Percentiles rank a stretch among this genome's conserved stretches.
Evolutionary conservation across 306 rosid species (phyloP).

Genomic region (Casuarina equisetifolia): DNA sequence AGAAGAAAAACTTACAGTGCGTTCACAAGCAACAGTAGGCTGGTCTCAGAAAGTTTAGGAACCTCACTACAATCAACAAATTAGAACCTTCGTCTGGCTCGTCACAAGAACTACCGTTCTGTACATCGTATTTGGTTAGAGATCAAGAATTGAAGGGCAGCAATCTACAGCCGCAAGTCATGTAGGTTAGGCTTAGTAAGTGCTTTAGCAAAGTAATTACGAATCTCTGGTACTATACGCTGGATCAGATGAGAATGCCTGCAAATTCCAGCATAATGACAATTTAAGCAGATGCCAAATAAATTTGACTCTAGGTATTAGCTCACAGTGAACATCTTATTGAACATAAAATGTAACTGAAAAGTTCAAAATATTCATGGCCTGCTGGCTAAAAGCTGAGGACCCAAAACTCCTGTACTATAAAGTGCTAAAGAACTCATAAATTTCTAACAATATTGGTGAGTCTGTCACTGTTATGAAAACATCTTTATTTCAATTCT

Average conservation of each 20-base stretch:
- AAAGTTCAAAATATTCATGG: slow-evolving; percentile 15
- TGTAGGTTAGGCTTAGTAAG: slow-evolving; percentile 70
- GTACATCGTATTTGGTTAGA: slow-evolving; percentile 82
- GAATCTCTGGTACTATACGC: slow-evolving; percentile 77
- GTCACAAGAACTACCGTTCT: slow-evolving; percentile 52
- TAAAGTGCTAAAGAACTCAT: no score
- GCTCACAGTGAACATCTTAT: slow-evolving; percentile 2
- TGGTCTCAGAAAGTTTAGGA: slow-evolving; percentile 29
- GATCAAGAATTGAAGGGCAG: slow-evolving; percentile 46
- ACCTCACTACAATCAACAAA: slow-evolving; percentile 45
- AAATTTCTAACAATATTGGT: not conserved
- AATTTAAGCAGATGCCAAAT: slow-evolving; percentile 24
- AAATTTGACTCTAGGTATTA: not conserved
- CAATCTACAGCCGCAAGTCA: slow-evolving; percentile 55
- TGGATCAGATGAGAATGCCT: slow-evolving; percentile 78
- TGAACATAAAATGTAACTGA: not conserved
- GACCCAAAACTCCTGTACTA: slow-evolving; percentile 6
- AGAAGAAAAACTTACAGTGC: slow-evolving; percentile 27
- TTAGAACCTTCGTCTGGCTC: slow-evolving; percentile 42
- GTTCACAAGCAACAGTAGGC: slow-evolving; percentile 37
- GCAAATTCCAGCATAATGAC: slow-evolving; percentile 42
- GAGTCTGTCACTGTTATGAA: not conserved
- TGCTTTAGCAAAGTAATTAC: slow-evolving; percentile 71
- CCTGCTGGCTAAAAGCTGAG: slow-evolving; percentile 9
- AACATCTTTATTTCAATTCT: not conserved